These are phyloP conservation scores for Wickerhamiella musiphila DNA, from an alignment of 805 yeast genomes.

Conservation along the genomic window DNA sequence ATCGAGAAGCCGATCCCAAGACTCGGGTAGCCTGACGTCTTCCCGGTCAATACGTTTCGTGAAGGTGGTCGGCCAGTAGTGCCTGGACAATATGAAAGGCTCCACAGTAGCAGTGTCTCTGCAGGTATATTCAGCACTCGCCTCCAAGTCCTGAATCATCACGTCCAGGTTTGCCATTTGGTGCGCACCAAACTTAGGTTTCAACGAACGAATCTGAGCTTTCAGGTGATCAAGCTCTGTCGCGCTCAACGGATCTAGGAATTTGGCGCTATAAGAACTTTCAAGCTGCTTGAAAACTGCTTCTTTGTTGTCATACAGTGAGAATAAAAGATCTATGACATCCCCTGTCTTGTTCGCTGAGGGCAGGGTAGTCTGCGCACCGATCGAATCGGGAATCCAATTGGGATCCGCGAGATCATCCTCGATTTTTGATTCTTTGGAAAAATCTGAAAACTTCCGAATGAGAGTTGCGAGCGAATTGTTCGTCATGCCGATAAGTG, in stretches of 20 bases:
- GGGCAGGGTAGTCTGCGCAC: conserved; percentile 80
- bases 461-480: too few species aligned
- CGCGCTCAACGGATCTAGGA: conserved; percentile 26
- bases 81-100: conserved; percentile 50
- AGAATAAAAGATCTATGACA: conserved; percentile 49
- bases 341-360: conserved; percentile 40
- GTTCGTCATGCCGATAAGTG: conserved; percentile 35
- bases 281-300: conserved; percentile 50
- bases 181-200: conserved; percentile 45
- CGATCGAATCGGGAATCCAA: conserved; percentile 80
- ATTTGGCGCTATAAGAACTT: conserved; percentile 36
- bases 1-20: conserved; percentile 23
- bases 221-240: conserved; percentile 20
- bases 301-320: conserved; percentile 55
- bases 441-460: too few species aligned
- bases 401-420: conserved; percentile 32
- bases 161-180: conserved; percentile 59
- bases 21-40: conserved; percentile 34
- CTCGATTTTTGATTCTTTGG: too few species aligned
- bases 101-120: not conserved
- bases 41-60: conserved; percentile 4
- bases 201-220: conserved; percentile 35
- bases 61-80: conserved; percentile 61
- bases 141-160: conserved; percentile 35
- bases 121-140: conserved; percentile 27